phyloP scores from a whole-genome alignment of 495 filamentous ascomycete species.

The Chaetomium fimeti region DNA sequence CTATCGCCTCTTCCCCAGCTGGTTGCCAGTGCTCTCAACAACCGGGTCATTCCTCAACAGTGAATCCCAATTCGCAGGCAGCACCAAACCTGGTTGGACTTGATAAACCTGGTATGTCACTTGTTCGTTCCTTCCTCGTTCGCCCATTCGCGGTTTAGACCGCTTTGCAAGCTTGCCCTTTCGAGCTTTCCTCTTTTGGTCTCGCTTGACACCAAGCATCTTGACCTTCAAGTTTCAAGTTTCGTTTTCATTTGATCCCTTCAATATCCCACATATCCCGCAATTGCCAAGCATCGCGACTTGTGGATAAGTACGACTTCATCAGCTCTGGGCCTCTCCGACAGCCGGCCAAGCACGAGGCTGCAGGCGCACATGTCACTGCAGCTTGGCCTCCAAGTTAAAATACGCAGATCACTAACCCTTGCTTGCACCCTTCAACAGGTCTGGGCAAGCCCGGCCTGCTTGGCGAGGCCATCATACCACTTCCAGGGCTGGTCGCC shows the following conservation, averaged over 20 bases:
- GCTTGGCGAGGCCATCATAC: slow-evolving; percentile 34
- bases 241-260: not conserved
- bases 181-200: not conserved
- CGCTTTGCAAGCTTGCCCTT: not conserved
- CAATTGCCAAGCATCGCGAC: not conserved
- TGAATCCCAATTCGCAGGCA: not conserved
- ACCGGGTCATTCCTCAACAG: not conserved
- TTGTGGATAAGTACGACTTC: not conserved
- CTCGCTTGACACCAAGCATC: not conserved
- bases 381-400: slow-evolving; percentile 21
- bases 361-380: slow-evolving; percentile 12
- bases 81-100: not conserved
- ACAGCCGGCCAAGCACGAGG: not conserved
- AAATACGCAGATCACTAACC: slow-evolving; percentile 33
- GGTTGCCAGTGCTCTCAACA: too few relatives aligned
- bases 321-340: not conserved
- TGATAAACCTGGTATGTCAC: slow-evolving; percentile 3
- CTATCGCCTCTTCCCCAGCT: too few relatives aligned
- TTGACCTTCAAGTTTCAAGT: not conserved
- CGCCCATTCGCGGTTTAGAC: not conserved
- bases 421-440: slow-evolving; percentile 16
- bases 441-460: slow-evolving; percentile 22
- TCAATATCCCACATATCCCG: not conserved
- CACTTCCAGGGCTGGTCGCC: slow-evolving; percentile 30
- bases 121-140: not conserved